Evolutionary conservation across 2,329 filamentous ascomycete species (phyloP).

Genomic region (Alternaria hordeiaustralica): DNA sequence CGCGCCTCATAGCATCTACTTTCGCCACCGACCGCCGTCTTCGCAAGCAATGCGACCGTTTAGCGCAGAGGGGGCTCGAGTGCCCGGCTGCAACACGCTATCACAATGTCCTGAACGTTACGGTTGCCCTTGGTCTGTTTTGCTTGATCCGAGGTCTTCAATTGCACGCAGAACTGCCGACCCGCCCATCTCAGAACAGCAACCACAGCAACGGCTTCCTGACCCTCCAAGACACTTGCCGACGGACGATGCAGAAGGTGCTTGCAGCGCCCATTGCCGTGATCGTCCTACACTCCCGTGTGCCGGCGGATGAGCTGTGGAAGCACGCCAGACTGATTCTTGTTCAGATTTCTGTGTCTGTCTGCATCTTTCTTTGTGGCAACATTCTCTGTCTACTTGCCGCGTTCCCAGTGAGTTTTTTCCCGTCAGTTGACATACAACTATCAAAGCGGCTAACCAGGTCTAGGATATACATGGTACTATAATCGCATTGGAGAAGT

Average conservation of each 20-base stretch:
- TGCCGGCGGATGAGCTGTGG: background rate
- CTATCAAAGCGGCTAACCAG: background rate
- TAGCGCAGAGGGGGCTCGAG: background rate
- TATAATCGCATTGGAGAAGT: background rate
- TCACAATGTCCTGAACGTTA: background rate
- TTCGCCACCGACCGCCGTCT: background rate
- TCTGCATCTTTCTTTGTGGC: background rate
- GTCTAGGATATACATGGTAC: conserved; percentile 1
- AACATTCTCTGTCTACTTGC: conserved; percentile 4
- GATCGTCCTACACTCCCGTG: background rate
- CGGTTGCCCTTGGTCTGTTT: background rate
- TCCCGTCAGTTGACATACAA: background rate
- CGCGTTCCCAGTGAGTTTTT: conserved; percentile 1
- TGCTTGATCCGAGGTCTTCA: background rate
- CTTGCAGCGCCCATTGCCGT: conserved; percentile 7
- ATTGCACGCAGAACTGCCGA: conserved; percentile 1
- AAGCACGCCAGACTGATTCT: background rate
- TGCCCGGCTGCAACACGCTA: background rate
- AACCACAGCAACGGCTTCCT: conserved; percentile 6
- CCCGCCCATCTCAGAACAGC: background rate
- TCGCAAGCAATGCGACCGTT: background rate
- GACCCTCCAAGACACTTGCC: background rate
- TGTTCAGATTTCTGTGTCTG: background rate
- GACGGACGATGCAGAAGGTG: background rate
- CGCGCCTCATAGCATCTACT: background rate